These are phyloP conservation scores for Chrysosphaeria jannelii DNA, from an alignment of 2,329 filamentous ascomycete genomes.

Conservation along the genomic window DNA sequence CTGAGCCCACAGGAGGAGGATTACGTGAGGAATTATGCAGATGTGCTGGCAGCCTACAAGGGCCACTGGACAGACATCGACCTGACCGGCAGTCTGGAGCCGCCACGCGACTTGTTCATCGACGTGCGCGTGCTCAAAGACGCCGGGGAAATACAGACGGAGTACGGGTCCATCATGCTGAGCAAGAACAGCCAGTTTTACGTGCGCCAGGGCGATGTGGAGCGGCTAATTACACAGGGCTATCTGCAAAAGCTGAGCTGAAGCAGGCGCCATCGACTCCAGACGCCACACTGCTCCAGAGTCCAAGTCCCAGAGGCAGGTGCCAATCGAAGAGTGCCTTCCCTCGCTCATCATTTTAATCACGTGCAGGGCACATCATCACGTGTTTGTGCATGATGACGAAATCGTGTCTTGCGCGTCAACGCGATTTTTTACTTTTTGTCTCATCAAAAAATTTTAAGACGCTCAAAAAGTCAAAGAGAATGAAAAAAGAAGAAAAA, in stretches of 20 bases:
- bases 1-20: constrained; percentile 90
- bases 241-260: constrained; percentile 75
- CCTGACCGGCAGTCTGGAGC: constrained; percentile 73
- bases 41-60: constrained; percentile 85
- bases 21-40: constrained; percentile 73
- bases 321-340: too few species aligned
- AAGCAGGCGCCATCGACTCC: too few species aligned
- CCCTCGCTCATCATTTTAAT: too few species aligned
- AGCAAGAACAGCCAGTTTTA: constrained; percentile 98
- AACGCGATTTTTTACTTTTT: too few species aligned
- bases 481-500: too few species aligned
- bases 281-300: neutral
- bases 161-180: constrained; percentile 93
- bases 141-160: constrained; percentile 93
- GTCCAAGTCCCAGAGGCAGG: too few species aligned
- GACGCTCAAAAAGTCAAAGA: too few species aligned
- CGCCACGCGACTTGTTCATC: constrained; percentile 85
- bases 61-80: constrained; percentile 97
- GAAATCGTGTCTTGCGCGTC: too few species aligned
- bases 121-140: constrained; percentile 90
- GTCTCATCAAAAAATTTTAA: too few species aligned
- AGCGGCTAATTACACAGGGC: constrained; percentile 74
- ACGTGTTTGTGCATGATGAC: too few species aligned
- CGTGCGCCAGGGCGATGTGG: constrained; percentile 83
- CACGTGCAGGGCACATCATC: too few species aligned